Conservation (phyloP, 148 eudicot genomes). For the Nyssa sinensis region DNA sequence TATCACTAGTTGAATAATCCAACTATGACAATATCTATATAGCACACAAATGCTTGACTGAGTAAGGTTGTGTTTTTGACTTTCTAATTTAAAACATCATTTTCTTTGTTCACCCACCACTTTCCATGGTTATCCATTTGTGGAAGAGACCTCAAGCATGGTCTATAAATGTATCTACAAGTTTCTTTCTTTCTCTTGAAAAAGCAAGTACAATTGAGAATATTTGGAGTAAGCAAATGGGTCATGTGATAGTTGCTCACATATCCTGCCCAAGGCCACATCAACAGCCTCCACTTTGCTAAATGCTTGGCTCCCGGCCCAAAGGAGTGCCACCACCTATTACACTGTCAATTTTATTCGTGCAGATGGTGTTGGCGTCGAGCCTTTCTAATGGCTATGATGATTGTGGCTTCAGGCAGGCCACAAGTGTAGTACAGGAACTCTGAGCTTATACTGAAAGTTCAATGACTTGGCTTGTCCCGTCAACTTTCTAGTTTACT, state of each 20-base stretch:
- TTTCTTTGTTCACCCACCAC: too few species aligned
- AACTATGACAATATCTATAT: not conserved
- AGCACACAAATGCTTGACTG: too few species aligned
- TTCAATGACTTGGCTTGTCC: not conserved
- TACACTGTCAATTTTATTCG: not conserved
- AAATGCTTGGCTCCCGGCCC: not conserved
- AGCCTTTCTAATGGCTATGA: constrained; percentile 5
- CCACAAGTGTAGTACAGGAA: not conserved
- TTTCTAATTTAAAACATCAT: too few species aligned
- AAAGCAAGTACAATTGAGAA: not conserved
- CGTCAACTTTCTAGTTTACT: not conserved
- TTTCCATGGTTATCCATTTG: too few species aligned
- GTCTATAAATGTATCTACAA: too few species aligned
- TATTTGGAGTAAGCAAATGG: not conserved
- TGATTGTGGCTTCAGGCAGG: not conserved
- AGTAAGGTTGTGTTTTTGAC: too few species aligned
- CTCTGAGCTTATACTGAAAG: constrained; percentile 6
- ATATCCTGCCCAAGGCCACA: constrained; percentile 1
- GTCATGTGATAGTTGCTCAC: not conserved
- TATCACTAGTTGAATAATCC: not conserved
- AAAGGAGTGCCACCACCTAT: not conserved
- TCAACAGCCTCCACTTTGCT: not conserved
- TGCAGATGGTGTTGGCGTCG: not conserved
- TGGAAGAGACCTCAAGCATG: too few species aligned
- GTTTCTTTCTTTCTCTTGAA: too few species aligned